These are phyloP conservation scores for Wickerhamomyces subpelliculosus DNA, from an alignment of 805 yeast species.

Conservation along the genomic window DNA sequence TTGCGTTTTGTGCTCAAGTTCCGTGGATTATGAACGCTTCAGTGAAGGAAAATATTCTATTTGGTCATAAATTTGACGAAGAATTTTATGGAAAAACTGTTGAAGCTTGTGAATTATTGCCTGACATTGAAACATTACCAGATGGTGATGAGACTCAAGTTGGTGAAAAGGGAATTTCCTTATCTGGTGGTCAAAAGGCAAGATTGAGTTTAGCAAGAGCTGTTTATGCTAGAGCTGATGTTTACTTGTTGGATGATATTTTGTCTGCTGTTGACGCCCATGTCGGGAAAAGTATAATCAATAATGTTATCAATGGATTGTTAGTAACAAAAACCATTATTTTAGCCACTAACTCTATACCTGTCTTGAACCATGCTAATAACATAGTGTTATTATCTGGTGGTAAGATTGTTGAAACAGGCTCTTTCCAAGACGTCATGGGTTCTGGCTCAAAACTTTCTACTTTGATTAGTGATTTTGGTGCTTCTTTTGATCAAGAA, in stretches of 20 bases:
- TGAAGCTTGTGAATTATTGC: slow-evolving; percentile 41
- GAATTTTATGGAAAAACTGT: slow-evolving; percentile 71
- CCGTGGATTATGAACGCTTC: slow-evolving; percentile 98
- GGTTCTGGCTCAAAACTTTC: slow-evolving; percentile 28
- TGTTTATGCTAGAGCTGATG: slow-evolving; percentile 53
- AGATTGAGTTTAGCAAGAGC: slow-evolving; percentile 64
- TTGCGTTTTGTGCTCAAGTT: slow-evolving; percentile 58
- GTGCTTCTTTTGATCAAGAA: slow-evolving; percentile 12
- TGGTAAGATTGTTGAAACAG: slow-evolving; percentile 50
- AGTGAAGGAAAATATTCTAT: slow-evolving; percentile 82
- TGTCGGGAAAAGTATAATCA: slow-evolving; percentile 64
- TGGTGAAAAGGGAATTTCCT: slow-evolving; percentile 55
- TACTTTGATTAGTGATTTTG: slow-evolving; percentile 23
- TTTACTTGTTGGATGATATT: slow-evolving; percentile 57
- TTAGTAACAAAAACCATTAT: slow-evolving; percentile 46
- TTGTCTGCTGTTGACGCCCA: slow-evolving; percentile 70
- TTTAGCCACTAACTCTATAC: slow-evolving; percentile 51
- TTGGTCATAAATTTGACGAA: slow-evolving; percentile 80
- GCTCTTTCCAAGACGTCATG: slow-evolving; percentile 45
- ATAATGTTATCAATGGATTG: slow-evolving; percentile 56
- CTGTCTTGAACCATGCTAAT: slow-evolving; percentile 51
- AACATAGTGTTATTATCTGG: slow-evolving; percentile 51
- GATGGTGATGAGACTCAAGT: slow-evolving; percentile 44
- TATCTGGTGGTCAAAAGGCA: slow-evolving; percentile 61
- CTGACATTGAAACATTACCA: slow-evolving; percentile 40